A percentile compares a stretch with the other conserved stretches of the same genome.
Conservation (phyloP, 768 basidiomycete species). For the Tylopilus intermedius region DNA sequence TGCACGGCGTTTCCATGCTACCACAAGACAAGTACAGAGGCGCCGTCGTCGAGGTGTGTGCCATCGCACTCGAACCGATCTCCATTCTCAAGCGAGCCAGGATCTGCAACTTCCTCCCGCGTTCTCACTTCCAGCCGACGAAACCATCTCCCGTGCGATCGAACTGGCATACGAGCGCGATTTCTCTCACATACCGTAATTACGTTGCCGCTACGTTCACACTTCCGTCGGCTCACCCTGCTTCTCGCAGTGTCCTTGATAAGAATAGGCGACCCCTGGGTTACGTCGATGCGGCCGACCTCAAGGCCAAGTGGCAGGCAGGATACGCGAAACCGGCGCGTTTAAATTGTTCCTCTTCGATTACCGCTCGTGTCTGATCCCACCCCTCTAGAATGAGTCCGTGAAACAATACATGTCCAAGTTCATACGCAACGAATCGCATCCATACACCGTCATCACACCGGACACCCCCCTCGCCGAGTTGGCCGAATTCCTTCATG, state of each 20-base stretch:
- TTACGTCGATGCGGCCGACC: slow-evolving; percentile 70
- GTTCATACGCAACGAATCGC: slow-evolving; percentile 59
- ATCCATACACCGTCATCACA: slow-evolving; percentile 77
- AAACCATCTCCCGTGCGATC: slow-evolving; percentile 70
- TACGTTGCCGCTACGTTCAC: slow-evolving; percentile 1
- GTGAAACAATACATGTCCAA: slow-evolving; percentile 67
- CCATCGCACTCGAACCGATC: not conserved
- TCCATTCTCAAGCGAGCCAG: not conserved
- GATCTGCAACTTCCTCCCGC: slow-evolving; percentile 84
- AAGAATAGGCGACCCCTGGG: slow-evolving; percentile 70
- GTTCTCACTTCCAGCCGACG: slow-evolving; percentile 69
- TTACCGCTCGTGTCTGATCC: not conserved
- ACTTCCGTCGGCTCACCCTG: not conserved
- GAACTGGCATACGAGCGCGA: slow-evolving; percentile 91
- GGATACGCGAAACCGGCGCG: slow-evolving; percentile 67
- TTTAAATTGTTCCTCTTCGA: not conserved
- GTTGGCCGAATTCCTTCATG: slow-evolving; percentile 71
- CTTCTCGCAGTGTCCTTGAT: slow-evolving; percentile 61
- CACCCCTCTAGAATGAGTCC: slow-evolving; percentile 53
- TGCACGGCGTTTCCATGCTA: slow-evolving; percentile 3
- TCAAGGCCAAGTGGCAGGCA: slow-evolving; percentile 78
- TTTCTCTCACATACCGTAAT: slow-evolving; percentile 89
- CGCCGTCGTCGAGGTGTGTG: slow-evolving; percentile 78
- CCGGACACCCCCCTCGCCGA: slow-evolving; percentile 74
- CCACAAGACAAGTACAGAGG: slow-evolving; percentile 67